Conservation (phyloP, 139 green algal genomes). For the Closterium sp. region DNA sequence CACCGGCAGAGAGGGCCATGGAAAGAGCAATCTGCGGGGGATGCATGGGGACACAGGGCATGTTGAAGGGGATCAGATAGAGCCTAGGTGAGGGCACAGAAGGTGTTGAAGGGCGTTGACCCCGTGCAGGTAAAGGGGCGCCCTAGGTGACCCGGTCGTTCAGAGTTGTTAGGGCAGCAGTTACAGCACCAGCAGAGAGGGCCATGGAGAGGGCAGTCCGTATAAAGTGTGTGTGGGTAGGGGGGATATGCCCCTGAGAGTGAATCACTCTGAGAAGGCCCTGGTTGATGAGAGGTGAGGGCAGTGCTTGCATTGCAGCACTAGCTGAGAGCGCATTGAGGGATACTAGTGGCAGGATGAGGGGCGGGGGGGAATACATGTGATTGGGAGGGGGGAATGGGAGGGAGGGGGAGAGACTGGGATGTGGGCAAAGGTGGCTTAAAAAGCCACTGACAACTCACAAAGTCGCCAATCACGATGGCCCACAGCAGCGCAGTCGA, state of each 20-base stretch:
- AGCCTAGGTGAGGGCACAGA: not conserved
- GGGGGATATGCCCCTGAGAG: too few species aligned
- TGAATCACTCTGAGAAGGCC: not conserved
- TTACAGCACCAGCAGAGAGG: not conserved
- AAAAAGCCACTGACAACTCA: not conserved
- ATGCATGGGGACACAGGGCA: too few species aligned
- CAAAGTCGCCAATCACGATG: not conserved
- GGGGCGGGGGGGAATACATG: not conserved
- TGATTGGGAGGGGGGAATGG: not conserved
- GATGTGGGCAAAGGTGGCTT: not conserved
- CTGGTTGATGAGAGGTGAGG: not conserved
- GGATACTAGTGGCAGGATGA: not conserved
- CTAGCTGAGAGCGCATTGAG: not conserved
- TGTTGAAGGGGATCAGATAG: too few species aligned
- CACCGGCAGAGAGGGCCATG: too few species aligned
- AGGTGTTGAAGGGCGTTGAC: constrained; percentile 6
- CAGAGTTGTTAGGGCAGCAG: not conserved
- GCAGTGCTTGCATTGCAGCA: not conserved
- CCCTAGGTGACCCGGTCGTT: not conserved
- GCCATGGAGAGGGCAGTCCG: not conserved
- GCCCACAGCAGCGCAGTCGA: not conserved
- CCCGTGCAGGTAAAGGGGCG: not conserved
- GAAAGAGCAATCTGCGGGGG: too few species aligned
- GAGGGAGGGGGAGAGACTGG: not conserved
- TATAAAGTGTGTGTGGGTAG: not conserved